These are phyloP conservation scores for Paramecium tetraurelia DNA, from an alignment of 73 alveolate genomes.

Conservation along the genomic window DNA sequence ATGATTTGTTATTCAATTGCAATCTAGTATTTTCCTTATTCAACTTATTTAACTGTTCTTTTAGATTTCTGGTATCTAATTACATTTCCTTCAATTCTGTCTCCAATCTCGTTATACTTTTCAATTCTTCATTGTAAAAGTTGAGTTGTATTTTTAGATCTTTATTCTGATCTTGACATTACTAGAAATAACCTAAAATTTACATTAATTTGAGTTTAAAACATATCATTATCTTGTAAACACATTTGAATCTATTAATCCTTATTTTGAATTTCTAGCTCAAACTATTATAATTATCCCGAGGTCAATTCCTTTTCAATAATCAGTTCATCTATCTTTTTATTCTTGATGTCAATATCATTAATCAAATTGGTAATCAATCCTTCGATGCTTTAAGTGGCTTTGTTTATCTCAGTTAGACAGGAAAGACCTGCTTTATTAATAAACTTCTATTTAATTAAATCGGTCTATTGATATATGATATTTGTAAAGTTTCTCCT, in stretches of 20 bases:
- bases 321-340: background rate
- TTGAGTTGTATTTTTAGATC: background rate
- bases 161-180: background rate
- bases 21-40: slow-evolving; percentile 1
- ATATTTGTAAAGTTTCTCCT: background rate
- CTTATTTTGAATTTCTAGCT: background rate
- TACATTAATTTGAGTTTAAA: background rate
- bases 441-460: background rate
- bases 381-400: background rate
- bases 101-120: background rate
- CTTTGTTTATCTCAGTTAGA: background rate
- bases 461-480: background rate
- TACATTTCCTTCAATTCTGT: background rate
- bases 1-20: background rate
- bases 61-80: background rate
- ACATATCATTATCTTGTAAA: background rate
- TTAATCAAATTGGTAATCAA: background rate
- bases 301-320: background rate
- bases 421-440: background rate
- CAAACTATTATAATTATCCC: background rate
- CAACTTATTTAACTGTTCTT: background rate
- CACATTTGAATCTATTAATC: background rate
- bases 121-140: background rate
- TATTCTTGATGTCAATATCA: background rate
- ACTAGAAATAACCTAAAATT: background rate